These are phyloP conservation scores for Podosphaera fusca DNA, from an alignment of 2,329 filamentous ascomycete genomes.

Conservation along the genomic window DNA sequence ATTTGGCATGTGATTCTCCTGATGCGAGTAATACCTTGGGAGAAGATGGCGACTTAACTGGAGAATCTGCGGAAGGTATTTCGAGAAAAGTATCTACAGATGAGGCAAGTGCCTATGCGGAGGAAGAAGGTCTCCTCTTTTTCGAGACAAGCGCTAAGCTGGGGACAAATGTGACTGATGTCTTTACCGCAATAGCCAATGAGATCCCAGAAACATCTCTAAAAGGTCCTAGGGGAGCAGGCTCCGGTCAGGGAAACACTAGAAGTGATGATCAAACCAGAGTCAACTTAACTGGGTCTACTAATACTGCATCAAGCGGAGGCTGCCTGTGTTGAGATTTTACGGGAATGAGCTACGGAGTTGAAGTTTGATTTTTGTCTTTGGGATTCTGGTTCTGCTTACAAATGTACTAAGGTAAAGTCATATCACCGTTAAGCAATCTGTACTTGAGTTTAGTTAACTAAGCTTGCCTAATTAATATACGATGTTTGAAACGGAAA, in stretches of 20 bases:
- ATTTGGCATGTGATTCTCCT: conserved; percentile 45
- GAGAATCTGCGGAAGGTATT: conserved; percentile 46
- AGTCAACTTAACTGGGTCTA: conserved; percentile 59
- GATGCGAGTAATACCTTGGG: conserved; percentile 25
- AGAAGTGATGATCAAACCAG: conserved; percentile 45
- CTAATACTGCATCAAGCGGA: conserved; percentile 60
- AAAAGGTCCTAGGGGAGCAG: conserved; percentile 63
- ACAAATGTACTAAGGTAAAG: too few relatives aligned
- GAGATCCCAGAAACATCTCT: conserved; percentile 91
- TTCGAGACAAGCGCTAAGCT: conserved; percentile 98
- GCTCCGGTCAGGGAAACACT: conserved; percentile 29
- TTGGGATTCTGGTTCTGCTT: conserved; percentile 7
- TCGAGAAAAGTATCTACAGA: conserved; percentile 64
- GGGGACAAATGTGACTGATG: conserved; percentile 78
- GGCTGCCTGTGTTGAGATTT: conserved; percentile 57
- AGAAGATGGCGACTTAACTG: conserved; percentile 22
- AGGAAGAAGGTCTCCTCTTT: conserved; percentile 83
- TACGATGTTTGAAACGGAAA: too few relatives aligned
- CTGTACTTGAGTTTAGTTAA: too few relatives aligned
- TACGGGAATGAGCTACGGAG: conserved; percentile 4
- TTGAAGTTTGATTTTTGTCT: conserved; percentile 5
- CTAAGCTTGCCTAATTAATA: too few relatives aligned
- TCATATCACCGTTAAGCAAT: too few relatives aligned
- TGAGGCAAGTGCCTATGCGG: conserved; percentile 79
- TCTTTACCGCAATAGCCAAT: conserved; percentile 95